Evolutionary conservation across 2,329 filamentous ascomycete species (phyloP).

Genomic region (Colletotrichum sp.): DNA sequence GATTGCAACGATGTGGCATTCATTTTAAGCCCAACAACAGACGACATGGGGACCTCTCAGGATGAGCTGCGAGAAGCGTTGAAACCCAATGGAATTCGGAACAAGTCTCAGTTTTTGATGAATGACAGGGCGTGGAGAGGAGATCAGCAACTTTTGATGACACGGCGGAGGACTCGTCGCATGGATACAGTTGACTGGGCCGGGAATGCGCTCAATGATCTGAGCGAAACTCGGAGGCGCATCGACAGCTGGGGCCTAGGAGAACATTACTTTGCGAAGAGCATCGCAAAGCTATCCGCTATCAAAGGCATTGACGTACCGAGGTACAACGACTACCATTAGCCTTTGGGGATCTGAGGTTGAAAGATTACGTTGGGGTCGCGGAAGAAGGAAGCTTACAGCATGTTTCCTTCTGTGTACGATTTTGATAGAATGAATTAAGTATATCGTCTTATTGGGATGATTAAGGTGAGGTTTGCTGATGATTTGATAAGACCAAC

Average conservation of each 20-base stretch:
- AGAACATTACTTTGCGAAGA: not conserved
- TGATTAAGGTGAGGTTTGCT: not conserved
- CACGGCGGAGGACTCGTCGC: not conserved
- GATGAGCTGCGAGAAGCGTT: not conserved
- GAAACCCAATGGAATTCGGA: not conserved
- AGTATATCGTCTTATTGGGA: not conserved
- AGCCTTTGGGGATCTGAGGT: not conserved
- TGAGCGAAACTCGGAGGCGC: not conserved
- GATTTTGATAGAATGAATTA: not conserved
- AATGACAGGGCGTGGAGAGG: not conserved
- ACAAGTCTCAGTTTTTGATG: not conserved
- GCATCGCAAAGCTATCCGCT: not conserved
- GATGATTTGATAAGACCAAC: not conserved
- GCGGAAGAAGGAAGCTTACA: not conserved
- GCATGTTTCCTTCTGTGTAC: not conserved
- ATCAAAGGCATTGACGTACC: not conserved
- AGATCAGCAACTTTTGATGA: not conserved
- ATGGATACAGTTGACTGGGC: not conserved
- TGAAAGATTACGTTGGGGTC: not conserved
- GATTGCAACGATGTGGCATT: not conserved
- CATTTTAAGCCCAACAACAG: not conserved
- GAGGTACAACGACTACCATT: not conserved
- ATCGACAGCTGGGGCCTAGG: not conserved
- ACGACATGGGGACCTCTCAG: not conserved
- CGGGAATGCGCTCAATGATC: not conserved